Percentiles rank a stretch among this genome's conserved stretches.
Conservation (phyloP, 805 yeast genomes). For the Torulaspora indica region DNA sequence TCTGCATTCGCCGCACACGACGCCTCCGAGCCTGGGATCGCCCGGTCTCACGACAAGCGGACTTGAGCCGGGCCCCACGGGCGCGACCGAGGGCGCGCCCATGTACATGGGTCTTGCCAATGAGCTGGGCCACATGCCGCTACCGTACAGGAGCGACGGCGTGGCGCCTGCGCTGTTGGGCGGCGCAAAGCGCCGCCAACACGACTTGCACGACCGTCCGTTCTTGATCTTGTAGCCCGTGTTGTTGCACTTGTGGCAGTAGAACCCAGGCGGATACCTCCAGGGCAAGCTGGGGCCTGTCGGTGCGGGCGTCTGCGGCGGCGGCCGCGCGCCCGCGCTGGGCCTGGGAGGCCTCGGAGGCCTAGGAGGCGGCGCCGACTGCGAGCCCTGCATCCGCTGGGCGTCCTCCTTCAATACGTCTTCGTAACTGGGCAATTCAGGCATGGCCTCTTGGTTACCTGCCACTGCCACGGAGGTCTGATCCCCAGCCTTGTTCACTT, state of each 20-base stretch:
- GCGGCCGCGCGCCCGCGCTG: constrained; percentile 11
- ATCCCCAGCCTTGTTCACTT: not conserved
- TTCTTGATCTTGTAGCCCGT: constrained; percentile 61
- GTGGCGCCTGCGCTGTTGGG: constrained; percentile 26
- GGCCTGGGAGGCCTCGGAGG: constrained; percentile 12
- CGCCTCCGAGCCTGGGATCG: constrained; percentile 73
- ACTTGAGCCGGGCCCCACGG: constrained; percentile 19
- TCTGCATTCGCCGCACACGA: constrained; percentile 64
- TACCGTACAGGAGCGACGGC: constrained; percentile 10
- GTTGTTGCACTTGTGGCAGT: constrained; percentile 67
- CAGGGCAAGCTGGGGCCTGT: constrained; percentile 46
- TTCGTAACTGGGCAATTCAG: constrained; percentile 43
- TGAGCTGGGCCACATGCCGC: constrained; percentile 9
- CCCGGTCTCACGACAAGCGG: constrained; percentile 59
- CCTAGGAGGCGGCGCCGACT: constrained; percentile 7
- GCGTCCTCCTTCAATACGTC: constrained; percentile 37
- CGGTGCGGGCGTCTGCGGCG: constrained; percentile 2
- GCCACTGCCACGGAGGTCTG: not conserved
- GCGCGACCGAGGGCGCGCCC: constrained; percentile 13
- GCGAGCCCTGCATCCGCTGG: constrained; percentile 5
- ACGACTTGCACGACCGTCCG: constrained; percentile 61
- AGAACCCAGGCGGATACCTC: constrained; percentile 56
- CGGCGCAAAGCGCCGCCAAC: constrained; percentile 63
- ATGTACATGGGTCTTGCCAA: constrained; percentile 1
- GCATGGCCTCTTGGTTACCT: constrained; percentile 3